Evolutionary conservation across 1,284 basidiomycete genomes (phyloP).

Genomic region (Tylopilus sp.): DNA sequence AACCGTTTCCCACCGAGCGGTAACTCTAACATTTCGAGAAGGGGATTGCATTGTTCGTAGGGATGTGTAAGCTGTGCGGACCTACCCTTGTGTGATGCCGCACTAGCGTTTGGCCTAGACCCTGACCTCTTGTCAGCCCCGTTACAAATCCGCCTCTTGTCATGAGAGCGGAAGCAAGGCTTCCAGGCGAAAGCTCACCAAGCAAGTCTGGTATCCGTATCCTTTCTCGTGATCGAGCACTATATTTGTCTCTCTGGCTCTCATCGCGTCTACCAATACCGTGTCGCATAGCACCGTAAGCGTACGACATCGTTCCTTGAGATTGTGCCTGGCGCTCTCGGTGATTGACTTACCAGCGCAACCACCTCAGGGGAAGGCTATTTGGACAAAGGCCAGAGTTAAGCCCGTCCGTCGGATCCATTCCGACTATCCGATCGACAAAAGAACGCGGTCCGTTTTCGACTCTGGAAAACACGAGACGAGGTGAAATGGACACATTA

Average conservation of each 20-base stretch:
- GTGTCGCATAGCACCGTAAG: conserved; percentile 20
- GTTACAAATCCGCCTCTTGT: conserved; percentile 6
- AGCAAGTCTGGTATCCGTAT: conserved; percentile 16
- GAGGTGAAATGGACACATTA: conserved; percentile 6
- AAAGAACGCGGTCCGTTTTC: conserved; percentile 1
- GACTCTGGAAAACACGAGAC: conserved; percentile 1
- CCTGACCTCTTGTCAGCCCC: conserved; percentile 4
- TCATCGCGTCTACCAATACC: conserved; percentile 20
- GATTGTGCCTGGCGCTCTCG: conserved; percentile 22
- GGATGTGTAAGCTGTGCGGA: conserved; percentile 11
- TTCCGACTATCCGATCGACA: conserved; percentile 3
- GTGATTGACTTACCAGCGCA: conserved; percentile 1
- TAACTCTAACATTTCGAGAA: conserved; percentile 9
- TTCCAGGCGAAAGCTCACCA: conserved; percentile 14
- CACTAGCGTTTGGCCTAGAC: conserved; percentile 11
- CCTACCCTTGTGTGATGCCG: conserved; percentile 6
- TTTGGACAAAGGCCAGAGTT: conserved; percentile 3
- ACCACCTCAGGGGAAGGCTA: background rate
- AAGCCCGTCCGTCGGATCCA: background rate
- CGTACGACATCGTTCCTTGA: conserved; percentile 26
- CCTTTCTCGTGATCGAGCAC: conserved; percentile 31
- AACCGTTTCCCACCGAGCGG: conserved; percentile 15
- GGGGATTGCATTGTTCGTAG: background rate
- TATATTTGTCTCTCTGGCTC: conserved; percentile 27
- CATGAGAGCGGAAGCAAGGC: conserved; percentile 13